Evolutionary conservation across 768 basidiomycete species (phyloP).

Genomic region (Mycena metata): DNA sequence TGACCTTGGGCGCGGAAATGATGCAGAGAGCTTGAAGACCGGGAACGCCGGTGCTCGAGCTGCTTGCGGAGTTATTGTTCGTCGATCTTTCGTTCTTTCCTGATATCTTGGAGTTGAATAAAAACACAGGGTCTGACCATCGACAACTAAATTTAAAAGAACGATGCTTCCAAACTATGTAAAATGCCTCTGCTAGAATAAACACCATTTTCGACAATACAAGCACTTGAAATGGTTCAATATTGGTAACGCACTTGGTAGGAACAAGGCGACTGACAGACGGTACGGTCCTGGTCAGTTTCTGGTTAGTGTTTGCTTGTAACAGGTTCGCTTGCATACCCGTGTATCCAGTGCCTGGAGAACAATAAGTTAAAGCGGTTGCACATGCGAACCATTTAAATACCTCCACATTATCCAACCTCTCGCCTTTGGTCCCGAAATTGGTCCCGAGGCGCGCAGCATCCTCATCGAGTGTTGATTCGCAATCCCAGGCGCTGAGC

Average conservation of each 20-base stretch:
- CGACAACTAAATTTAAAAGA: slow-evolving; percentile 2
- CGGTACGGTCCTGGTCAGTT: too few species aligned
- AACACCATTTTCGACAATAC: slow-evolving; percentile 17
- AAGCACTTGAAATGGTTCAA: slow-evolving; percentile 39
- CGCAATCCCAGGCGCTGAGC: too few species aligned
- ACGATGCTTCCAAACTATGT: neutral
- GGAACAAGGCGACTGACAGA: slow-evolving; percentile 65
- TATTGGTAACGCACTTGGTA: slow-evolving; percentile 56
- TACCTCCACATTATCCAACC: slow-evolving; percentile 70
- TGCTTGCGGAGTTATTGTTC: slow-evolving; percentile 82
- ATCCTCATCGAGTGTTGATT: too few species aligned
- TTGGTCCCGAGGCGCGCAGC: too few species aligned
- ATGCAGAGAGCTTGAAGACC: slow-evolving; percentile 80
- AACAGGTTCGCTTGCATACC: slow-evolving; percentile 41
- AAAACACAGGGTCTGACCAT: slow-evolving; percentile 19
- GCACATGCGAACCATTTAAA: neutral
- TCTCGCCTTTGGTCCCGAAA: too few species aligned
- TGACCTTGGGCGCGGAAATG: slow-evolving; percentile 79
- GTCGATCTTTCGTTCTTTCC: neutral
- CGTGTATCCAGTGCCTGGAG: slow-evolving; percentile 57
- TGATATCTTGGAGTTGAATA: slow-evolving; percentile 3
- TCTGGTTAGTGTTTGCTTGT: too few species aligned
- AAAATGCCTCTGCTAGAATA: neutral
- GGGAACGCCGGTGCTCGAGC: slow-evolving; percentile 83
- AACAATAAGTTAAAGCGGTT: neutral